Percentiles rank a stretch among this genome's conserved stretches.
phyloP scores from a whole-genome alignment of 306 rosid genomes.

The Luffa aegyptiaca region DNA sequence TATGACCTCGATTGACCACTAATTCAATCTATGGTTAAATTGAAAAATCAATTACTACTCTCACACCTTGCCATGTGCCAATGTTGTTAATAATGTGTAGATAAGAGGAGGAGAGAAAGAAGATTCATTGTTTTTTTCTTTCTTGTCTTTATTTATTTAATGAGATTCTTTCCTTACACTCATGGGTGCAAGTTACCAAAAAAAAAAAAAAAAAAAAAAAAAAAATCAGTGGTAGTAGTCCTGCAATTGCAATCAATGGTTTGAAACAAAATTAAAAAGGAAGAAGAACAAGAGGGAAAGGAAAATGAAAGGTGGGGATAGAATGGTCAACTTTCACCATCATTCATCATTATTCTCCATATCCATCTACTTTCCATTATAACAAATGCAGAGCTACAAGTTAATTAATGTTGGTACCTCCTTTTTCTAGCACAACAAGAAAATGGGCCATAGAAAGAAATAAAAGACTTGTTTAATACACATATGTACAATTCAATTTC shows the following conservation, averaged over 20 bases:
- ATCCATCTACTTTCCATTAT: not conserved
- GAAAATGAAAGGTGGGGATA: not conserved
- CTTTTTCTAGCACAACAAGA: not conserved
- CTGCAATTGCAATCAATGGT: not conserved
- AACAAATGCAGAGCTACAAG: not conserved
- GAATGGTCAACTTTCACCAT: not conserved
- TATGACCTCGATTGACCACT: too few species aligned
- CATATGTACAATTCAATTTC: not conserved
- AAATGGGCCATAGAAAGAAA: not conserved
- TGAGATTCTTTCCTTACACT: not conserved
- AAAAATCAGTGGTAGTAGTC: not conserved
- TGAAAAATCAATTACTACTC: not conserved
- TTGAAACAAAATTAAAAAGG: not conserved
- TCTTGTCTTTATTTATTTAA: not conserved
- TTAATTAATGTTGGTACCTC: constrained; percentile 1
- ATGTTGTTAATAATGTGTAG: not conserved
- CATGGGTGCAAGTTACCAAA: not conserved
- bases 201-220: not conserved
- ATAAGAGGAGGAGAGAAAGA: not conserved
- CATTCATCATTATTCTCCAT: constrained; percentile 7
- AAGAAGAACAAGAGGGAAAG: not conserved
- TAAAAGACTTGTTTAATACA: not conserved
- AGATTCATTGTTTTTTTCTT: not conserved
- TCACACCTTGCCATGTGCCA: not conserved
- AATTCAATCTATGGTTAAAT: too few species aligned